phyloP scores from a whole-genome alignment of 352 stramenopile species.

The Phytopythium ostracodes region DNA sequence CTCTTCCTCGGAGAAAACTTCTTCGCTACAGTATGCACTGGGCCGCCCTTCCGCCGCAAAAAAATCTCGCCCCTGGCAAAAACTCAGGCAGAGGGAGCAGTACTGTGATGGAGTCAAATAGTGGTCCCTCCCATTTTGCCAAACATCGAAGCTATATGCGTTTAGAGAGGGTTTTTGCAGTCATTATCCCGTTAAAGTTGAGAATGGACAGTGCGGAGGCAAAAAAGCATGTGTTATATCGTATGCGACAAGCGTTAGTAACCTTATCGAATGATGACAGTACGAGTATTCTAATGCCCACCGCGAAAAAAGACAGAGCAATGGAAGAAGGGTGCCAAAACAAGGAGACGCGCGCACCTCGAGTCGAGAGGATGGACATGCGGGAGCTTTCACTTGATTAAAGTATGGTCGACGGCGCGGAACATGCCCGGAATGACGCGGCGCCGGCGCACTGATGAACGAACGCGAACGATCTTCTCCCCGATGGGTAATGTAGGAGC shows the following conservation, averaged over 20 bases:
- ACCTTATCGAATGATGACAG: not conserved
- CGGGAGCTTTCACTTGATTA: too few relatives aligned
- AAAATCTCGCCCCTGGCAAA: constrained; percentile 3
- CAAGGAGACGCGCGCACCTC: too few relatives aligned
- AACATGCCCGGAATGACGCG: not conserved
- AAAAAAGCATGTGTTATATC: not conserved
- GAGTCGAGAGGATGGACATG: too few relatives aligned
- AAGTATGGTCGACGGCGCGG: not conserved
- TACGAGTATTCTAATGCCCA: not conserved
- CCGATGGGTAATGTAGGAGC: too few relatives aligned
- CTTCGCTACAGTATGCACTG: not conserved
- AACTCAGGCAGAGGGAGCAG: not conserved
- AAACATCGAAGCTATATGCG: not conserved
- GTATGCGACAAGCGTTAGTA: constrained; percentile 1
- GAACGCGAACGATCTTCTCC: not conserved
- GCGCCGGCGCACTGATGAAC: not conserved
- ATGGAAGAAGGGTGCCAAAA: too few relatives aligned
- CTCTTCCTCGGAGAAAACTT: not conserved
- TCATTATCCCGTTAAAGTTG: not conserved
- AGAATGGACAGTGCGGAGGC: not conserved
- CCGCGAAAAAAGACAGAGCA: too few relatives aligned
- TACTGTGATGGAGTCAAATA: not conserved
- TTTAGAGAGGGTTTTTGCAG: constrained; percentile 1
- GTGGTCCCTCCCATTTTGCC: not conserved
- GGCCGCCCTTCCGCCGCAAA: not conserved